These are phyloP conservation scores for Aegilops tauschii DNA, from an alignment of 176 grass and related monocot genomes.

Conservation along the genomic window DNA sequence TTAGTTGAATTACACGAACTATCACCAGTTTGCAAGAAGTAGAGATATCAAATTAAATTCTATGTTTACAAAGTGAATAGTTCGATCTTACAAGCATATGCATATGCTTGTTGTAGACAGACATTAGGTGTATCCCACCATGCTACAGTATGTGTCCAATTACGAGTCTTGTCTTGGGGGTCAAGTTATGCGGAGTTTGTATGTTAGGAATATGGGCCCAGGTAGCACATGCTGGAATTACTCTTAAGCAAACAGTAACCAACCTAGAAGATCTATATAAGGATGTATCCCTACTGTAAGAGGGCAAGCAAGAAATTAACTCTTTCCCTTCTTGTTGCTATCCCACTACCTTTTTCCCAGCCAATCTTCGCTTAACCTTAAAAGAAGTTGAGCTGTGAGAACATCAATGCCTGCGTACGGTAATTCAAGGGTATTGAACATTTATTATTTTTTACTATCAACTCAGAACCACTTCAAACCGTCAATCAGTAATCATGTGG, in stretches of 20 bases:
- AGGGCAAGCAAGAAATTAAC: neutral
- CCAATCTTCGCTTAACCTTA: neutral
- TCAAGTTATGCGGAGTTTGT: neutral
- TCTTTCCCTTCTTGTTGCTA: neutral
- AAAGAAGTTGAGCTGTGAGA: neutral
- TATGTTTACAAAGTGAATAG: constrained; percentile 4
- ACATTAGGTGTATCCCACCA: neutral
- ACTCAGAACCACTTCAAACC: neutral
- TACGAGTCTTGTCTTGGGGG: neutral
- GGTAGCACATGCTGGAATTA: neutral
- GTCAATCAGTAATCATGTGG: neutral
- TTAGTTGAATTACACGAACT: constrained; percentile 12
- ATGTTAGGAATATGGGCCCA: neutral
- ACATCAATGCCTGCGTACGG: too few species aligned
- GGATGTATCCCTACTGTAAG: neutral
- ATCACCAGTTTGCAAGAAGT: constrained; percentile 9
- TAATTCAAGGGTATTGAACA: neutral
- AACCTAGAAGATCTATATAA: neutral
- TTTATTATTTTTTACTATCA: constrained; percentile 1
- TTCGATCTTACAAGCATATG: neutral
- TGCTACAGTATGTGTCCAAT: neutral
- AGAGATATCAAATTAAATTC: neutral
- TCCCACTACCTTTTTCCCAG: neutral
- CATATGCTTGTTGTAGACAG: neutral
- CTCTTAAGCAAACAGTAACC: neutral